Evolutionary conservation across 1,284 basidiomycete species (phyloP).

Genomic region (Apiotrichum montevideense): DNA sequence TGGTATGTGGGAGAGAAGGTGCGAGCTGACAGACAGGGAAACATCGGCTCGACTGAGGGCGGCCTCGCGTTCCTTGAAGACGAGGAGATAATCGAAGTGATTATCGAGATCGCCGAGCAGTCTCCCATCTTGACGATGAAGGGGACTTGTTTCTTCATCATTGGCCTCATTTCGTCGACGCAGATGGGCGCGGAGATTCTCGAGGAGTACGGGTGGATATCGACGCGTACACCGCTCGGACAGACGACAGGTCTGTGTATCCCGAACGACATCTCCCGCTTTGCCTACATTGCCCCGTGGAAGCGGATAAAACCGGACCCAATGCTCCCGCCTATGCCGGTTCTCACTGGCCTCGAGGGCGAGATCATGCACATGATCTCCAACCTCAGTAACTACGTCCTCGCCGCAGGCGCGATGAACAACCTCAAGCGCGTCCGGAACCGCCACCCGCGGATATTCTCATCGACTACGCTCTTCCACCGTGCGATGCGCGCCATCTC

Average conservation of each 20-base stretch:
- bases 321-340: slow-evolving; percentile 54
- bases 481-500: slow-evolving; percentile 79
- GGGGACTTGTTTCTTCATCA: slow-evolving; percentile 94
- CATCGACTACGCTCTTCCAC: slow-evolving; percentile 70
- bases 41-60: slow-evolving; percentile 81
- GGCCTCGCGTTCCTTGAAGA: slow-evolving; percentile 93
- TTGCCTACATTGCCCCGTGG: slow-evolving; percentile 79
- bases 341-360: slow-evolving; percentile 66
- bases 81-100: slow-evolving; percentile 81
- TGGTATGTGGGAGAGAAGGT: slow-evolving; percentile 56
- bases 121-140: slow-evolving; percentile 84
- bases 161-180: slow-evolving; percentile 74
- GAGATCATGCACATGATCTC: slow-evolving; percentile 85
- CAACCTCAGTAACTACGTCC: slow-evolving; percentile 91
- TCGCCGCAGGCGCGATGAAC: slow-evolving; percentile 85
- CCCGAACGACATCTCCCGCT: slow-evolving; percentile 71
- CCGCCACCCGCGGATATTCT: slow-evolving; percentile 59
- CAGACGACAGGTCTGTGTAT: slow-evolving; percentile 83
- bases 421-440: slow-evolving; percentile 77
- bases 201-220: slow-evolving; percentile 87
- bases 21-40: slow-evolving; percentile 59
- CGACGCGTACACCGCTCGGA: slow-evolving; percentile 80
- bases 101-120: slow-evolving; percentile 84
- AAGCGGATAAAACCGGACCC: slow-evolving; percentile 37
- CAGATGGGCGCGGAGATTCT: slow-evolving; percentile 71